phyloP scores from a whole-genome alignment of 306 rosid genomes.

The Psophocarpus tetragonolobus region DNA sequence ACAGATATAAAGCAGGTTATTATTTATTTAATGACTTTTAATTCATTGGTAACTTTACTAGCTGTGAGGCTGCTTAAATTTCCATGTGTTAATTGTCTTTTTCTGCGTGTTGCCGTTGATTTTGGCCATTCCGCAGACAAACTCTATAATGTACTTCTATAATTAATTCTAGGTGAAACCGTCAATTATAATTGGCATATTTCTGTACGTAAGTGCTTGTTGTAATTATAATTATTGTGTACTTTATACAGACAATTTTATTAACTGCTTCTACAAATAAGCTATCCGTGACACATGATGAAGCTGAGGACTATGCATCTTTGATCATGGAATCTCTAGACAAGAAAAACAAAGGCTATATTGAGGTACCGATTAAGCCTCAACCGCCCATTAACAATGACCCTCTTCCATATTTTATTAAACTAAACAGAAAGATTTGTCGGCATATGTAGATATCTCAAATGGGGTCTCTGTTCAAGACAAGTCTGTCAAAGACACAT shows the following conservation, averaged over 20 bases:
- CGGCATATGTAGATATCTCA: conserved; percentile 39
- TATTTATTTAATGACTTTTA: neutral
- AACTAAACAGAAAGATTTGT: neutral
- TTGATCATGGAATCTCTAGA: conserved; percentile 71
- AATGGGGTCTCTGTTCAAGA: conserved; percentile 55
- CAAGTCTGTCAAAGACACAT: conserved; percentile 38
- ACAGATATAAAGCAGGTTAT: conserved; percentile 70
- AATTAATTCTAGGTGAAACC: conserved; percentile 40
- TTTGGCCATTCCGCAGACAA: conserved; percentile 34
- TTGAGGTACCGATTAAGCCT: conserved; percentile 58
- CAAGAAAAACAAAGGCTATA: conserved; percentile 62
- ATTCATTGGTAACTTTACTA: neutral
- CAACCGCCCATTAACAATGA: neutral
- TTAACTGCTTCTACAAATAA: conserved; percentile 71
- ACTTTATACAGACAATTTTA: conserved; percentile 52
- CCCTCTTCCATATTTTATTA: conserved; percentile 20
- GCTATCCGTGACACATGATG: conserved; percentile 69
- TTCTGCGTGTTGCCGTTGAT: conserved; percentile 27
- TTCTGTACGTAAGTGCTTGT: conserved; percentile 18
- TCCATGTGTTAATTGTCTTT: conserved; percentile 29
- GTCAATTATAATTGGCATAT: neutral
- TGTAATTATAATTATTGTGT: conserved; percentile 15
- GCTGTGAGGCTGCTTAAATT: conserved; percentile 1
- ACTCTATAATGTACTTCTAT: conserved; percentile 42
- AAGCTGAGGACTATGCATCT: conserved; percentile 72